Conservation (phyloP, 2,329 filamentous ascomycete species). For the Neophaeococcomyces aloes region DNA sequence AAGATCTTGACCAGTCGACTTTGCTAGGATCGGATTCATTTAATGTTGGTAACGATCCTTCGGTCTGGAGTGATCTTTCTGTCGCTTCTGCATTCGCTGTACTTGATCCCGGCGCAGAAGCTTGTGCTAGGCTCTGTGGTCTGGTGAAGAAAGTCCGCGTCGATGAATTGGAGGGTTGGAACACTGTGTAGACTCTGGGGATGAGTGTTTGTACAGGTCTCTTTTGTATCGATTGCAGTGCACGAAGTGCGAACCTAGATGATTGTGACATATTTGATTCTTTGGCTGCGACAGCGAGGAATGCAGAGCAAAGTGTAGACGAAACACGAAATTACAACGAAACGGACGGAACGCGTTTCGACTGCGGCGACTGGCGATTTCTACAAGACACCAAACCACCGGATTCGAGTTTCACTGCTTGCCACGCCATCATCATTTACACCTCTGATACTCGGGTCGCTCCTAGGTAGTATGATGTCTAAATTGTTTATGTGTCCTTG, state of each 20-base stretch:
- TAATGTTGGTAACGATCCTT: conserved; percentile 25
- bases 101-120: conserved; percentile 6
- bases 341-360: conserved; percentile 5
- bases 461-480: not conserved
- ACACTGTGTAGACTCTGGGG: not conserved
- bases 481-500: conserved; percentile 47
- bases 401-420: conserved; percentile 3
- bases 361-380: not conserved
- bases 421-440: not conserved
- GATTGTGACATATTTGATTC: conserved; percentile 1
- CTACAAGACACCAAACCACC: conserved; percentile 14
- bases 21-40: conserved; percentile 38
- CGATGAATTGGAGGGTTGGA: conserved; percentile 17
- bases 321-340: not conserved
- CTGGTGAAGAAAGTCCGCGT: conserved; percentile 16
- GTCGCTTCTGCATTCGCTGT: conserved; percentile 6
- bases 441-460: not conserved
- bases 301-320: not conserved
- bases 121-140: conserved; percentile 10
- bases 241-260: conserved; percentile 4
- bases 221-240: conserved; percentile 1
- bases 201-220: not conserved
- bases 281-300: not conserved
- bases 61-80: not conserved
- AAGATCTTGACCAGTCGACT: conserved; percentile 76